These are phyloP conservation scores for Ciborinia camelliae DNA, from an alignment of 2,329 filamentous ascomycete genomes.

Conservation along the genomic window DNA sequence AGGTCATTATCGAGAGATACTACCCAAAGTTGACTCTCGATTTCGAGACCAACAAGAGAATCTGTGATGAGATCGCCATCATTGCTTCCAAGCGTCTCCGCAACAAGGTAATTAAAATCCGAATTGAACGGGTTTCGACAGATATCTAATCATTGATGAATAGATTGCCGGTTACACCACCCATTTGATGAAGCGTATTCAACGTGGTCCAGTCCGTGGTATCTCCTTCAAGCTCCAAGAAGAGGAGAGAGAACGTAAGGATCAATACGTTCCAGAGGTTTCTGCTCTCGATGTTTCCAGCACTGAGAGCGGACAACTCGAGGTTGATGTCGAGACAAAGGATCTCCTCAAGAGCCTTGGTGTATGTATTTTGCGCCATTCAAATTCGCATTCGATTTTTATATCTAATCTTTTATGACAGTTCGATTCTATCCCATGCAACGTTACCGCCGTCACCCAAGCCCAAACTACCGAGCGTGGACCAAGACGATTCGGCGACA, in stretches of 20 bases:
- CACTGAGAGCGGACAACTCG: conserved; percentile 90
- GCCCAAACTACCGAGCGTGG: conserved; percentile 76
- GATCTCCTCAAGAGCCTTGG: conserved; percentile 98
- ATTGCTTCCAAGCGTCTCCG: conserved; percentile 98
- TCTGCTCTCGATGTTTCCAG: conserved; percentile 98
- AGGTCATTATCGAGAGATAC: conserved; percentile 99
- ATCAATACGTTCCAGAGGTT: conserved; percentile 99
- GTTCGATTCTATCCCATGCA: conserved; percentile 98
- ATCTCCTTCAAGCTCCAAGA: conserved; percentile 99
- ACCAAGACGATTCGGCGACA: conserved; percentile 72
- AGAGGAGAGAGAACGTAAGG: conserved; percentile 99
- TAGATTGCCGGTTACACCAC: conserved; percentile 98
- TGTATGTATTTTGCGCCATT: conserved; percentile 59
- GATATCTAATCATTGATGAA: conserved; percentile 44
- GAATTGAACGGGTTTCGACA: conserved; percentile 51
- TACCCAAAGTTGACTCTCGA: conserved; percentile 97
- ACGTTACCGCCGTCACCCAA: conserved; percentile 86
- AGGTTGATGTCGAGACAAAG: conserved; percentile 97
- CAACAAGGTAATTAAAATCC: conserved; percentile 77
- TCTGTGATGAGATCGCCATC: conserved; percentile 99
- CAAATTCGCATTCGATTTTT: not conserved
- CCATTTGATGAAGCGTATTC: conserved; percentile 99
- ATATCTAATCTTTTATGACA: conserved; percentile 44
- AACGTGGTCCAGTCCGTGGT: conserved; percentile 97
- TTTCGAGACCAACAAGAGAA: conserved; percentile 99